Evolutionary conservation across 2,329 filamentous ascomycete species (phyloP).

Genomic region (Cladophialophora immunda): DNA sequence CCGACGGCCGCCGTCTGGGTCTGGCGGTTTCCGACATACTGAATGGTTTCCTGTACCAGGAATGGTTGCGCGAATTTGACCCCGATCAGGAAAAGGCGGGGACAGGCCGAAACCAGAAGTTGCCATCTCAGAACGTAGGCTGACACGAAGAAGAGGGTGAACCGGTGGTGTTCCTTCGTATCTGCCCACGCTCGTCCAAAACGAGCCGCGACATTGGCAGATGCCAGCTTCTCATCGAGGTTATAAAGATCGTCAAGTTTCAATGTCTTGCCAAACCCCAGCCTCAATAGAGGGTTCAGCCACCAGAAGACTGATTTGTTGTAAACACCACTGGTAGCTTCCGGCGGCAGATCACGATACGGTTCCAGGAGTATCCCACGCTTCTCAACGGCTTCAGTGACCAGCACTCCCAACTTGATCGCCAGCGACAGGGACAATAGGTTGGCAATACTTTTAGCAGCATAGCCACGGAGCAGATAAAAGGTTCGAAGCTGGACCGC

Average conservation of each 20-base stretch:
- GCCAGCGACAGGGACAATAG: slow-evolving; percentile 53
- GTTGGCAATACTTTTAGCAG: slow-evolving; percentile 49
- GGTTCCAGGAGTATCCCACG: slow-evolving; percentile 49
- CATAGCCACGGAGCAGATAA: slow-evolving; percentile 24
- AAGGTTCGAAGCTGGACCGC: slow-evolving; percentile 52
- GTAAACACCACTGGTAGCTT: slow-evolving; percentile 62
- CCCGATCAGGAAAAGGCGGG: slow-evolving; percentile 40
- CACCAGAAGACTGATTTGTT: slow-evolving; percentile 62
- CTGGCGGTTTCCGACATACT: slow-evolving; percentile 45
- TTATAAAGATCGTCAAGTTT: slow-evolving; percentile 55
- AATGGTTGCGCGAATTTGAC: slow-evolving; percentile 46
- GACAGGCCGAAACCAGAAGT: slow-evolving; percentile 33
- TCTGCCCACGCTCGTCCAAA: slow-evolving; percentile 53
- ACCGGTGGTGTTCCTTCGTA: slow-evolving; percentile 42
- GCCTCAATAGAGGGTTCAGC: slow-evolving; percentile 61
- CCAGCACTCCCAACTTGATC: slow-evolving; percentile 54
- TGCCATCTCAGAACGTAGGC: slow-evolving; percentile 32
- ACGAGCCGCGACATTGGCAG: slow-evolving; percentile 50
- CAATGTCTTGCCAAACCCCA: slow-evolving; percentile 57
- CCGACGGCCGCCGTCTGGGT: slow-evolving; percentile 47
- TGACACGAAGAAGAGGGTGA: slow-evolving; percentile 26
- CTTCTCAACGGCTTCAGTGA: slow-evolving; percentile 59
- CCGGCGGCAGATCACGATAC: slow-evolving; percentile 55
- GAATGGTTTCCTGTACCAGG: slow-evolving; percentile 48
- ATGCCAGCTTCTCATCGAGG: slow-evolving; percentile 56